Evolutionary conservation across 345 rosid species (phyloP), one percentile per base, ranked within the genome.

Genomic region (Triadica sebifera): DNA sequence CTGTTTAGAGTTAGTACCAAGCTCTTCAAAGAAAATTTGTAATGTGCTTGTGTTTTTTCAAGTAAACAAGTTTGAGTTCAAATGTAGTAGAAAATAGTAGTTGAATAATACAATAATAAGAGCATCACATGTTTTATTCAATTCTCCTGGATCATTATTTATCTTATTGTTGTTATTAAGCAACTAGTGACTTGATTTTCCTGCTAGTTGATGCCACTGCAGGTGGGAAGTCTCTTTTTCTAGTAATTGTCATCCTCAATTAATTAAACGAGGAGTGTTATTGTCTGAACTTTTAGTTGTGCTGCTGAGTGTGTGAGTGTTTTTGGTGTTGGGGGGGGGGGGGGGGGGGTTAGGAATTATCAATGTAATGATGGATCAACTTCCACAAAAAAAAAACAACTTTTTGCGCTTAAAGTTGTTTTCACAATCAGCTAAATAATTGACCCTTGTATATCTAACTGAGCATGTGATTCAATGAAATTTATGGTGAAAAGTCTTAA

Each of bases 1-100:
- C 58, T 78, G 38, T 67, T 85, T 77, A 81, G 89, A 85, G 88
- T 89, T 84, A 88, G 91, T 83, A 80, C 25, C 24, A n/a, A n/a
- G n/a, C n/a, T n/a, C n/a, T n/a, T n/a, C n/a, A n/a, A n/a, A n/a
- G n/a, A n/a, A n/a, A n/a, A n/a, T n/a, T n/a, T n/a, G n/a, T n/a
- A n/a, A n/a, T n/a, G 55, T 57, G 50, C 49, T 41, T 55, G 34
- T 39, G 22, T 17, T 46, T 47, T 12, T 5, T 17, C 12, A 68
- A 29, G 25, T 4, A 52, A 68, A 52, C 6, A 11, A 56, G 20
- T 34, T 19, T 12, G 20, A 49, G 52, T 70, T 58, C 8, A n/a
- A 43, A 37, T 29, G 12, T 46, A 38, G 37, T 53, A 41, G n/a
- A 25, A n/a, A 61, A 61, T 37, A 34, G 68, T n/a, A 52, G 24